phyloP scores from a whole-genome alignment of 2,329 filamentous ascomycete genomes.

The Diaporthe citriasiana region DNA sequence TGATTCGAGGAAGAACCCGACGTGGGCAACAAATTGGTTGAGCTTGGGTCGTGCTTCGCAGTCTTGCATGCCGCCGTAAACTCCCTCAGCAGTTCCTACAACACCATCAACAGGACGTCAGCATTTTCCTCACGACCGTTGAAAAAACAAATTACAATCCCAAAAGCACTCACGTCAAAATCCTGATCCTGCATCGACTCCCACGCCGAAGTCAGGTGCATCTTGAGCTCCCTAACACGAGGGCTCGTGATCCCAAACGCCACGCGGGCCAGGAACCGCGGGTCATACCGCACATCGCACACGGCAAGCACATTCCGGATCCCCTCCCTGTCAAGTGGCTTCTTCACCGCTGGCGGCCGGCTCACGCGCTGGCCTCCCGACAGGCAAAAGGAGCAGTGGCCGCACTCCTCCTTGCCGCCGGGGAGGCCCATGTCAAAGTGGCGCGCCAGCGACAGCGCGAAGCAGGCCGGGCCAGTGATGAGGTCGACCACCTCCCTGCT shows the following conservation, averaged over 20 bases:
- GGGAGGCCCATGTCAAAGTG: constrained; percentile 71
- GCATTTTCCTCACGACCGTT: not conserved
- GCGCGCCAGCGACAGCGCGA: constrained; percentile 64
- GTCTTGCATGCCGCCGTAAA: constrained; percentile 36
- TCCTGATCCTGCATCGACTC: constrained; percentile 68
- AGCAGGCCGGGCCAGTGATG: constrained; percentile 66
- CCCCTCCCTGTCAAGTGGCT: constrained; percentile 54
- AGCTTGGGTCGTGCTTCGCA: not conserved
- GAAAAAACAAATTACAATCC: fast-evolving
- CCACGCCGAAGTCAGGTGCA: constrained; percentile 62
- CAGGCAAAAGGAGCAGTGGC: constrained; percentile 67
- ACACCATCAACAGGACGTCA: not conserved
- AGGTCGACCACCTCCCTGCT: constrained; percentile 66
- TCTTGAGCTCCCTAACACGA: constrained; percentile 61
- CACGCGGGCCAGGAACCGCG: constrained; percentile 69
- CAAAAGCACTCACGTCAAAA: constrained; percentile 60
- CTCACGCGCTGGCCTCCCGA: constrained; percentile 54
- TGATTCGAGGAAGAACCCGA: not conserved
- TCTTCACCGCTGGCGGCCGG: constrained; percentile 56
- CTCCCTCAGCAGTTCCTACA: constrained; percentile 36
- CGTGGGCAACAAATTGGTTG: not conserved
- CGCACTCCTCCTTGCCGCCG: constrained; percentile 60
- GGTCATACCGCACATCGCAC: constrained; percentile 66
- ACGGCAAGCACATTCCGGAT: constrained; percentile 60
- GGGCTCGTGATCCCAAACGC: constrained; percentile 75